These are phyloP conservation scores for Coelastrella sp. DNA, from an alignment of 139 green algal genomes.

Conservation along the genomic window DNA sequence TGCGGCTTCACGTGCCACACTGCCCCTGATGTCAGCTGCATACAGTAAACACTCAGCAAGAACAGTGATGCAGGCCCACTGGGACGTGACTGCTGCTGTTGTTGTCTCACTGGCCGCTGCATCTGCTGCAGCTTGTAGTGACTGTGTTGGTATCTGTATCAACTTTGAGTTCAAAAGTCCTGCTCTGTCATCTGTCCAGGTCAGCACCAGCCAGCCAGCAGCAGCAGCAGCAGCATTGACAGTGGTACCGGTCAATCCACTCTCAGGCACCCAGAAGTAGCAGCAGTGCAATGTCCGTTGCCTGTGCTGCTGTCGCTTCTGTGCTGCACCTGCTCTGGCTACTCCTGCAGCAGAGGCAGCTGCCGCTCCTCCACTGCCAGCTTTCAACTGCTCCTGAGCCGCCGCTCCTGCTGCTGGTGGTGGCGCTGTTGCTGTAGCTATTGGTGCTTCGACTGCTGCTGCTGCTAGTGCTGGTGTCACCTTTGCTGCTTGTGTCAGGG, in stretches of 20 bases:
- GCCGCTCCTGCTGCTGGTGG: background rate
- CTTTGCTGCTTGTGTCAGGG: constrained; percentile 10
- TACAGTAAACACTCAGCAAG: too few species aligned
- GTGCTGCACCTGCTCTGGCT: background rate
- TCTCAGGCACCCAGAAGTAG: background rate
- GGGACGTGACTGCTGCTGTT: too few species aligned
- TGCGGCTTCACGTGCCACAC: background rate
- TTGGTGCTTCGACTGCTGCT: background rate
- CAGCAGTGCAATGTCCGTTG: constrained; percentile 10
- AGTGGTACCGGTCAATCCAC: background rate
- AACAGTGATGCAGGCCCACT: too few species aligned
- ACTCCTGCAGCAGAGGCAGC: background rate
- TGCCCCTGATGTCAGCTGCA: background rate
- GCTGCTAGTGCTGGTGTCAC: background rate
- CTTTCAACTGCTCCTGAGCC: background rate
- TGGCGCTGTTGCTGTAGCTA: background rate
- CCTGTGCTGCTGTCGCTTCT: constrained; percentile 9
- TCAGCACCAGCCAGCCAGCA: constrained; percentile 7
- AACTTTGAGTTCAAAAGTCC: constrained; percentile 15
- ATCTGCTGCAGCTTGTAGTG: background rate
- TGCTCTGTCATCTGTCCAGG: constrained; percentile 12
- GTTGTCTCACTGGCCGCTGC: too few species aligned
- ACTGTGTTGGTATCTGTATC: background rate
- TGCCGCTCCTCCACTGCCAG: background rate
- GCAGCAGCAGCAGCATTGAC: background rate